These are phyloP conservation scores for Penicillium sp. DNA, from an alignment of 2,329 filamentous ascomycete species.

Conservation along the genomic window DNA sequence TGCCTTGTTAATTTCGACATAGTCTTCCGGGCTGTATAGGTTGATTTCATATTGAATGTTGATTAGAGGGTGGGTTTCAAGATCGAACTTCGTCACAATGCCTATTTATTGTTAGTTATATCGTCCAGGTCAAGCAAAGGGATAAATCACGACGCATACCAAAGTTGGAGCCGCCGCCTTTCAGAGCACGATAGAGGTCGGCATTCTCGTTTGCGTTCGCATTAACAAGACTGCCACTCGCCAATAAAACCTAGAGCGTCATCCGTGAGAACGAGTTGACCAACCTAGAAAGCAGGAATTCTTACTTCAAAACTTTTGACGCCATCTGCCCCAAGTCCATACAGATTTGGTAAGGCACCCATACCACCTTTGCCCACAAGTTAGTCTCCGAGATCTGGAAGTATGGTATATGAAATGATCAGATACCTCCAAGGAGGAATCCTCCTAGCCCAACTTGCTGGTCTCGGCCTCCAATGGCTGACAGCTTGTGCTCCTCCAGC, in stretches of 20 bases:
- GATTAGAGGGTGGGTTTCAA: conserved; percentile 1
- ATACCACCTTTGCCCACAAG: neutral
- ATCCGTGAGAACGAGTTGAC: neutral
- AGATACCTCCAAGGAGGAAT: neutral
- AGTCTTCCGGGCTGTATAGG: conserved; percentile 1
- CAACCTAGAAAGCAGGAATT: neutral
- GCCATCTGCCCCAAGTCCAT: conserved; percentile 1
- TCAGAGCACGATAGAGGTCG: neutral
- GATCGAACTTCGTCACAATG: neutral
- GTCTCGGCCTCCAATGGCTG: neutral
- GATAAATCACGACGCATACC: neutral
- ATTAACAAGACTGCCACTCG: neutral
- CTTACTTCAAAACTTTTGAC: neutral
- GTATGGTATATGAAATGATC: neutral
- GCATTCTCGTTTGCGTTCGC: conserved; percentile 4
- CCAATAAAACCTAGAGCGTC: neutral
- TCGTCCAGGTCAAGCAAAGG: neutral
- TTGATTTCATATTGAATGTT: conserved; percentile 5
- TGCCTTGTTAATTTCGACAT: conserved; percentile 3
- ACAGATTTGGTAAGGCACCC: neutral
- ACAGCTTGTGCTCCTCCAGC: neutral
- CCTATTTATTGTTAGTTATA: neutral
- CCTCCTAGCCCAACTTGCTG: conserved; percentile 4
- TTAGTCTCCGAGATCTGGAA: neutral
- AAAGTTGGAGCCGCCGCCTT: conserved; percentile 4